phyloP scores from a whole-genome alignment of 352 stramenopile genomes.

The Pythium dissimile region DNA sequence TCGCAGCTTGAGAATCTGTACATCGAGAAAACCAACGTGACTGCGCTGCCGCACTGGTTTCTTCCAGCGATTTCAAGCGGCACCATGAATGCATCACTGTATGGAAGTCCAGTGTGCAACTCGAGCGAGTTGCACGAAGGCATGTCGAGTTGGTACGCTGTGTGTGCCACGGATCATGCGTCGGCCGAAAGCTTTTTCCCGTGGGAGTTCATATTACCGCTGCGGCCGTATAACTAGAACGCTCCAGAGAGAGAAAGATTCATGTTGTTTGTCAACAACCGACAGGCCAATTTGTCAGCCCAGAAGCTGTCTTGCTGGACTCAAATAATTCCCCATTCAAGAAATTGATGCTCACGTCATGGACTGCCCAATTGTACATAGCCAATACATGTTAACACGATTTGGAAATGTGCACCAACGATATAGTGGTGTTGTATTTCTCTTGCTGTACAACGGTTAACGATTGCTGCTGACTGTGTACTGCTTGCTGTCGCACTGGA shows the following conservation, averaged over 20 bases:
- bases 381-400: no score
- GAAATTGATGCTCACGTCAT: no score
- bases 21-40: neutral
- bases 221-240: neutral
- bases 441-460: no score
- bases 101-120: constrained; percentile 3
- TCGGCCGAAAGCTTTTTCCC: neutral
- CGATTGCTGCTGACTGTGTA: no score
- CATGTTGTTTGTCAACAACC: no score
- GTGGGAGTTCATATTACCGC: neutral
- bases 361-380: no score
- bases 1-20: neutral
- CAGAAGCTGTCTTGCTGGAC: neutral
- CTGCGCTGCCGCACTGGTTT: neutral
- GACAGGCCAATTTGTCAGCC: neutral
- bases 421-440: no score
- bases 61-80: neutral
- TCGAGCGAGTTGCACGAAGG: neutral
- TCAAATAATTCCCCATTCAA: no score
- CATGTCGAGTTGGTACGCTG: neutral
- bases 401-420: no score
- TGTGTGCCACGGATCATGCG: neutral
- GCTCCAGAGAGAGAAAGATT: no score
- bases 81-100: neutral
- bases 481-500: no score